A percentile compares a stretch with the other conserved stretches of the same genome.
These are phyloP conservation scores for Irpex sp. DNA, from an alignment of 1,284 basidiomycete genomes.

Conservation along the genomic window DNA sequence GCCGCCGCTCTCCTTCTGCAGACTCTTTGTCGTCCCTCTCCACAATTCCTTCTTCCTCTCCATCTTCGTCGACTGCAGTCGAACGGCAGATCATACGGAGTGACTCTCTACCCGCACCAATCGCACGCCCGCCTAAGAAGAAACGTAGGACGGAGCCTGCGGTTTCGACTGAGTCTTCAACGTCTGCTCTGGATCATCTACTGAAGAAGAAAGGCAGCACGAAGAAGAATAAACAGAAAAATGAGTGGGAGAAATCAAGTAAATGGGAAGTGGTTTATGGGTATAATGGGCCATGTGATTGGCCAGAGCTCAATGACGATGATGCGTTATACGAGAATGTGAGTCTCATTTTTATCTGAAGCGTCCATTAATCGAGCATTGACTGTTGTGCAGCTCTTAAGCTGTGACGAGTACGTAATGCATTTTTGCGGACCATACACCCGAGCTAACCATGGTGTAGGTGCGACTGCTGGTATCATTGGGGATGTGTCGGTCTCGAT, in stretches of 20 bases:
- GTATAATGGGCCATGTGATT: neutral
- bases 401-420: neutral
- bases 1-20: neutral
- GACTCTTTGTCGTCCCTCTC: constrained; percentile 1
- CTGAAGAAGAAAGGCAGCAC: neutral
- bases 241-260: neutral
- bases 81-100: neutral
- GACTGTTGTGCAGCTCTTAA: neutral
- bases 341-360: neutral
- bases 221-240: neutral
- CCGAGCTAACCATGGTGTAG: neutral
- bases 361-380: no score
- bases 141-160: neutral
- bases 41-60: neutral
- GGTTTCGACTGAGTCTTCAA: neutral
- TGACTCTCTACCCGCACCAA: neutral
- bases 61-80: neutral
- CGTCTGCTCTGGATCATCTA: neutral
- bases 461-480: constrained; percentile 1
- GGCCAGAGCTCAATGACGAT: neutral
- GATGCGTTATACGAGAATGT: neutral
- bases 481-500: neutral
- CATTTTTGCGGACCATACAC: neutral
- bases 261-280: neutral
- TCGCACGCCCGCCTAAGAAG: neutral